These are phyloP conservation scores for Amphibolis antarctica DNA, from an alignment of 106 monocot species.

Conservation along the genomic window DNA sequence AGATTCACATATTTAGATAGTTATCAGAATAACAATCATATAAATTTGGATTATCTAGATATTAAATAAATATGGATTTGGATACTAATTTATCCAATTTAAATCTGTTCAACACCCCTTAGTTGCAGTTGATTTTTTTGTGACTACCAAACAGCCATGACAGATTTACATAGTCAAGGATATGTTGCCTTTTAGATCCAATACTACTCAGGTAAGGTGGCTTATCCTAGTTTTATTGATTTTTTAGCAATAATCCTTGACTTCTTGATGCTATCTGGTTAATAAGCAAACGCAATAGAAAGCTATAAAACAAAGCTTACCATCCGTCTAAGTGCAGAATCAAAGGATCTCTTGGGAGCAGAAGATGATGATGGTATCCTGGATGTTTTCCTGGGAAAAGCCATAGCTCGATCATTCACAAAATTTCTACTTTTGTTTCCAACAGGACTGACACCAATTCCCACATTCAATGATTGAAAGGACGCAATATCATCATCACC, in stretches of 20 bases:
- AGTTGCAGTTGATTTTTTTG: too few species aligned
- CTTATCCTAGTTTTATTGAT: not conserved
- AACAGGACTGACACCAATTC: conserved; percentile 23
- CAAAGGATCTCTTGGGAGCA: conserved; percentile 64
- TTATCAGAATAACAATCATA: too few species aligned
- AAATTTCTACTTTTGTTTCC: conserved; percentile 29
- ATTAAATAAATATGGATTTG: too few species aligned
- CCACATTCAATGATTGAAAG: conserved; percentile 21
- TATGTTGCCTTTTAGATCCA: not conserved
- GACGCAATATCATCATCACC: conserved; percentile 76
- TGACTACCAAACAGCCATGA: too few species aligned
- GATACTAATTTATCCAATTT: too few species aligned
- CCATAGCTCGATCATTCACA: conserved; percentile 28
- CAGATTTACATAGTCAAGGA: too few species aligned
- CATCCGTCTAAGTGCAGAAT: conserved; percentile 50
- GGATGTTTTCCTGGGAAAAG: conserved; percentile 51
- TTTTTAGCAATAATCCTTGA: too few species aligned
- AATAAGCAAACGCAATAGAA: not conserved
- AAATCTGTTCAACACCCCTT: too few species aligned
- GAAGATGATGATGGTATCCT: conserved; percentile 43
- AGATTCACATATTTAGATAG: too few species aligned
- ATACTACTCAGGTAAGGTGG: not conserved
- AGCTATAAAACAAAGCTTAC: conserved; percentile 30
- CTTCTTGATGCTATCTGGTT: too few species aligned
- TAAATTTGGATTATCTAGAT: too few species aligned